Percentiles rank a stretch among this genome's conserved stretches.
phyloP scores from a whole-genome alignment of 2,329 filamentous ascomycete species.

The Periconia digitata region DNA sequence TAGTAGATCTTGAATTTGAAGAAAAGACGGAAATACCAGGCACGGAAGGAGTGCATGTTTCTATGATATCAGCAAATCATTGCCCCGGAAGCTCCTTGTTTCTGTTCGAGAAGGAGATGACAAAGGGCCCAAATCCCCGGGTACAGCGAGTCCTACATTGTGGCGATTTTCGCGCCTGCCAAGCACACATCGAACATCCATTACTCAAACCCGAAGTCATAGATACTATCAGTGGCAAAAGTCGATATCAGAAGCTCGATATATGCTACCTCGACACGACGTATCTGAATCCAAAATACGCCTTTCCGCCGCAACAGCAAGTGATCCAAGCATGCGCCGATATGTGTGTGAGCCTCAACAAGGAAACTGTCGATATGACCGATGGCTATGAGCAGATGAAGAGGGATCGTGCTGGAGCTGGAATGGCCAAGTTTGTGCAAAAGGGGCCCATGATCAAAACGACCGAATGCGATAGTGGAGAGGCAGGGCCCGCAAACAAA shows the following conservation, averaged over 20 bases:
- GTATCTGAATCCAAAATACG: constrained; percentile 92
- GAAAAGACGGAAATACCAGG: constrained; percentile 74
- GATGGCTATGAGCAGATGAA: constrained; percentile 62
- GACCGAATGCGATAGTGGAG: constrained; percentile 34
- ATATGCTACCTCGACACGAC: constrained; percentile 97
- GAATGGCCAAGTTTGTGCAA: constrained; percentile 65
- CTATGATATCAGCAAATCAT: constrained; percentile 95
- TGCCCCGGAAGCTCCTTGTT: constrained; percentile 94
- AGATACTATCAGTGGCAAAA: constrained; percentile 70
- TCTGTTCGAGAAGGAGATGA: constrained; percentile 78
- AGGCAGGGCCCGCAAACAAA: too few relatives aligned
- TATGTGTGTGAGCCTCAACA: constrained; percentile 77
- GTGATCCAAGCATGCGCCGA: constrained; percentile 87
- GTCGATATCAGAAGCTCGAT: constrained; percentile 83
- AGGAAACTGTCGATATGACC: constrained; percentile 60
- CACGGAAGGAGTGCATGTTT: constrained; percentile 81
- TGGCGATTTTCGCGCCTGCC: constrained; percentile 91
- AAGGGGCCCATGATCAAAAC: constrained; percentile 42
- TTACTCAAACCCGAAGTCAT: constrained; percentile 74
- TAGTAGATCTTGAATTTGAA: constrained; percentile 85
- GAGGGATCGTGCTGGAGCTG: constrained; percentile 55
- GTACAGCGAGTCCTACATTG: constrained; percentile 87
- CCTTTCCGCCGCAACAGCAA: constrained; percentile 85
- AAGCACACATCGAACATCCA: constrained; percentile 79
- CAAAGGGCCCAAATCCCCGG: constrained; percentile 60